Base-by-base conservation (phyloP, 768 basidiomycete genomes). In the Clavaria fumosa region DNA sequence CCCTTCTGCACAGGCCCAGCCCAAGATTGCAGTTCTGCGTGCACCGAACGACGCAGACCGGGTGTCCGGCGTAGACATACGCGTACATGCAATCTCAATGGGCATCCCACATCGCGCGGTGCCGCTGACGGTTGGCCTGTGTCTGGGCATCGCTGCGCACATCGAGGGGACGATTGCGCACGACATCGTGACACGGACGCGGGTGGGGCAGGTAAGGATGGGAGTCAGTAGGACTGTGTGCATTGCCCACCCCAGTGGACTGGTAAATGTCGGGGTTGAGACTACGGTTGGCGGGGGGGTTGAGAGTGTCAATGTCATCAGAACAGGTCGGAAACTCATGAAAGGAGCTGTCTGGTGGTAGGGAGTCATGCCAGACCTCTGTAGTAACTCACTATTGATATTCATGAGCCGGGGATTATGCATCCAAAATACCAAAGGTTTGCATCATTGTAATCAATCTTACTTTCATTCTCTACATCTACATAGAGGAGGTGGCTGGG, bases 281-380 rank as follows among this genome's bases (percentile, higher is more conserved):
- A 62, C 77, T 44, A 53, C 46, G 3, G 41, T 35, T 12, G 52
- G 62, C 44, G 73, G 75, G 7, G 50, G 51, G 10, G 69, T 75
- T 14, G 58, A 53, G 37, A 72, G 67, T 44, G 78, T 73, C 2
- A 71, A 69, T 45, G 78, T 79, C 14, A 63, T 78, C 17, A 54
- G 78, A 39, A 84, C 78, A 2, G 81, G 79, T 1, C 63, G 76
- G 41, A 58, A 74, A 45, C 52, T 83, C 43, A 84, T 84, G 79
- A 68, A 65, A 42, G 81, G 81, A 0, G 59, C 53, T 0, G 78
- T 77, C 1, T 81, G 68, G 64, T 77, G 75, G 70, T 78, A 48
- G 23, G 30, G n/a, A n/a, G n/a, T n/a, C n/a, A n/a, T n/a, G n/a
- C n/a, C n/a, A n/a, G n/a, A n/a, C n/a, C n/a, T n/a, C n/a, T n/a